These are phyloP conservation scores for Borovskyia barvae DNA, from an alignment of 208 protist genomes.

Conservation along the genomic window DNA sequence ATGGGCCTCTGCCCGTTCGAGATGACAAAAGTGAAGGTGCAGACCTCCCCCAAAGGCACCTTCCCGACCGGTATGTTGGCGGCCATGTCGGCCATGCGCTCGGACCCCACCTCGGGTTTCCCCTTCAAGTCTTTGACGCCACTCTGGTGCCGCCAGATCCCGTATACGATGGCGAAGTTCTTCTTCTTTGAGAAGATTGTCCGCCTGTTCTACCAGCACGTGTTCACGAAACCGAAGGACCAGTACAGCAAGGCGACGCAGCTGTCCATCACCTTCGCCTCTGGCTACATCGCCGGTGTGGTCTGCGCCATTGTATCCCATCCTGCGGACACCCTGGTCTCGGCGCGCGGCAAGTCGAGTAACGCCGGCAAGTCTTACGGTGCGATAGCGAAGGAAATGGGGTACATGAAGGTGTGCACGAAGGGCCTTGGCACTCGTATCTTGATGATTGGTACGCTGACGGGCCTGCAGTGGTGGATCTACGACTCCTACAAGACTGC, in stretches of 20 bases:
- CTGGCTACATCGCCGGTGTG: constrained; percentile 94
- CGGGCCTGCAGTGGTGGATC: constrained; percentile 96
- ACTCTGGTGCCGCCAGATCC: constrained; percentile 94
- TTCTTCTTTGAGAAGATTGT: constrained; percentile 90
- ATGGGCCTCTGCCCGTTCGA: constrained; percentile 95
- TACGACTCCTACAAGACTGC: constrained; percentile 77
- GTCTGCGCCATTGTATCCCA: constrained; percentile 96
- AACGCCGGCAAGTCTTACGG: constrained; percentile 76
- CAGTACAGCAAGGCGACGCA: constrained; percentile 88
- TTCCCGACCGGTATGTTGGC: constrained; percentile 75
- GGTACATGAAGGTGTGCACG: constrained; percentile 81
- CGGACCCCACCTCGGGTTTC: constrained; percentile 75
- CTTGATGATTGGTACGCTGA: constrained; percentile 97
- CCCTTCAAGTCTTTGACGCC: constrained; percentile 89
- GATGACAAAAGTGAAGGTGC: constrained; percentile 92
- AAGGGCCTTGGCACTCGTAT: constrained; percentile 93
- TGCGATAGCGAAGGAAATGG: constrained; percentile 86
- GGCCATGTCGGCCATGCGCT: constrained; percentile 68
- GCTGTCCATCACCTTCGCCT: constrained; percentile 90
- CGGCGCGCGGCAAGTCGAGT: constrained; percentile 86
- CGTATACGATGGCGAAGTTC: constrained; percentile 97
- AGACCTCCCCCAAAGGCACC: constrained; percentile 82
- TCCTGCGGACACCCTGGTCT: constrained; percentile 94
- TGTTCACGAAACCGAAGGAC: constrained; percentile 84
- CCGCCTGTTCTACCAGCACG: constrained; percentile 83